Percentiles rank a stretch among this genome's conserved stretches.
These are phyloP conservation scores for Fraxinus baroniana DNA, from an alignment of 305 asterid species.

Conservation along the genomic window DNA sequence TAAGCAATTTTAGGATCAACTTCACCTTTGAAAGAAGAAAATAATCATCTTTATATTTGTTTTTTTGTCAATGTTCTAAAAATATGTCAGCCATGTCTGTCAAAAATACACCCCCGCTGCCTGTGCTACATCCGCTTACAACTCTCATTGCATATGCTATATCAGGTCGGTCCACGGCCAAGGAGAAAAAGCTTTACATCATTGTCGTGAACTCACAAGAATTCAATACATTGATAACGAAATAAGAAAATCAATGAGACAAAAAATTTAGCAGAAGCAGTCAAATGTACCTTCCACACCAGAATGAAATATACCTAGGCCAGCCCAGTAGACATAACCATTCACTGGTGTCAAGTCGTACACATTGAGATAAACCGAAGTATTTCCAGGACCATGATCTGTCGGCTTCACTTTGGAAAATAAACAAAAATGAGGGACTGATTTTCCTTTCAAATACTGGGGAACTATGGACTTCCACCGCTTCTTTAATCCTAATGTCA, in stretches of 20 bases:
- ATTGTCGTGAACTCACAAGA: background rate
- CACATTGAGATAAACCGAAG: constrained; percentile 81
- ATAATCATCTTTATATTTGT: background rate
- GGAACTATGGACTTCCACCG: constrained; percentile 76
- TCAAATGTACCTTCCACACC: constrained; percentile 70
- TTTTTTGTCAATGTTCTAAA: background rate
- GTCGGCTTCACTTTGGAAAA: constrained; percentile 77
- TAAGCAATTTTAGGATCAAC: background rate
- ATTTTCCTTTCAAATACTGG: constrained; percentile 47
- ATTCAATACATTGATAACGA: background rate
- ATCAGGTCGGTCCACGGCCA: background rate
- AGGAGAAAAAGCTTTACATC: background rate
- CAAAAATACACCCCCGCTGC: background rate
- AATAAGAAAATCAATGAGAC: background rate
- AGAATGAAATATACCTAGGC: constrained; percentile 71
- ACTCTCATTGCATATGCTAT: background rate
- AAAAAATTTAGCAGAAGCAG: background rate
- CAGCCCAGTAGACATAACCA: constrained; percentile 75
- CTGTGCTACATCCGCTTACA: background rate
- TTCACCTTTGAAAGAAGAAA: background rate
- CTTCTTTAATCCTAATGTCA: constrained; percentile 65
- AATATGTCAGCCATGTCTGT: background rate
- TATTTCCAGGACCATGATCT: constrained; percentile 50
- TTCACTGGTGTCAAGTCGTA: constrained; percentile 73
- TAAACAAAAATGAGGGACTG: constrained; percentile 73